Evolutionary conservation across 768 basidiomycete species (phyloP).

Genomic region (Coprinellus micaceus): DNA sequence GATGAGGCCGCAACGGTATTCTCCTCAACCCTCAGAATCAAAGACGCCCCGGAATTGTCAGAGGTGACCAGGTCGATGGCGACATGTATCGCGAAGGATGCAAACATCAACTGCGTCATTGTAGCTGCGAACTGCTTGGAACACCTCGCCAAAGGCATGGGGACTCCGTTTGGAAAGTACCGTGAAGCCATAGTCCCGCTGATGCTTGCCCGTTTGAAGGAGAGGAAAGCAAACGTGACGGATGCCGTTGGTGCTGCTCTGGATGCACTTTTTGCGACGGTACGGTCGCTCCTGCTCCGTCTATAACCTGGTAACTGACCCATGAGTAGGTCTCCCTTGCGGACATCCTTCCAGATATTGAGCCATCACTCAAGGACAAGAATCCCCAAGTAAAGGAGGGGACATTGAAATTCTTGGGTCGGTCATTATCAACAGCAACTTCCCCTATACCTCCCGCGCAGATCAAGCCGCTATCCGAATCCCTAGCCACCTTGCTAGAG

Average conservation of each 20-base stretch:
- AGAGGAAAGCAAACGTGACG: slow-evolving; percentile 86
- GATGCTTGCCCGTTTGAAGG: slow-evolving; percentile 88
- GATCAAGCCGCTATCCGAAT: slow-evolving; percentile 78
- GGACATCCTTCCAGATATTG: slow-evolving; percentile 81
- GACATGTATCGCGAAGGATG: slow-evolving; percentile 77
- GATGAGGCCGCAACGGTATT: slow-evolving; percentile 77
- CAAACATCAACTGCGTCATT: slow-evolving; percentile 94
- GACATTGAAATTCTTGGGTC: slow-evolving; percentile 79
- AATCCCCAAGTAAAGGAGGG: slow-evolving; percentile 97
- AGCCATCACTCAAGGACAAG: slow-evolving; percentile 76
- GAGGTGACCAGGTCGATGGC: slow-evolving; percentile 78
- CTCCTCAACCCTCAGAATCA: slow-evolving; percentile 67
- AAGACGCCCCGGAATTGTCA: slow-evolving; percentile 72
- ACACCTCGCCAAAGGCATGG: slow-evolving; percentile 79
- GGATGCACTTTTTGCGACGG: slow-evolving; percentile 84
- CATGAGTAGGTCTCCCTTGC: slow-evolving; percentile 62
- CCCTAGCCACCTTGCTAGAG: slow-evolving; percentile 71
- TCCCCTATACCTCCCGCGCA: slow-evolving; percentile 69
- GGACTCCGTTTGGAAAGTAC: slow-evolving; percentile 68
- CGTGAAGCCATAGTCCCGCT: slow-evolving; percentile 68
- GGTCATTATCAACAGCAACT: slow-evolving; percentile 70
- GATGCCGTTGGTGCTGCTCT: slow-evolving; percentile 85
- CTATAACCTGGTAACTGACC: slow-evolving; percentile 9
- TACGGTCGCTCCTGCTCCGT: slow-evolving; percentile 36
- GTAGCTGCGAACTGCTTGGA: slow-evolving; percentile 83